Base-by-base conservation (phyloP, 495 filamentous ascomycete genomes). In the Talaromyces trachyspermus region DNA sequence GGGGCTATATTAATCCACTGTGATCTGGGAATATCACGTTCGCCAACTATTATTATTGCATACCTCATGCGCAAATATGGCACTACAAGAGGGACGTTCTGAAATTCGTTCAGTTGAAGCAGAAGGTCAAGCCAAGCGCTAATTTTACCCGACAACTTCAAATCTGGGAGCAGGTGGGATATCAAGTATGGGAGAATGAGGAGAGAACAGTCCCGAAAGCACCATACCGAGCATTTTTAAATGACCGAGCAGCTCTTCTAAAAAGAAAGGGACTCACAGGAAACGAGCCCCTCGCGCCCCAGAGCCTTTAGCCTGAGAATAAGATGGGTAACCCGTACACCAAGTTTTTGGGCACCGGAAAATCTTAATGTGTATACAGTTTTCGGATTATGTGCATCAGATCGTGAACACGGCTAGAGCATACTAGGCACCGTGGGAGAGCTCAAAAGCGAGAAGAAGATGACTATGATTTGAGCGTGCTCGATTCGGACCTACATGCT, bases 1-100 rank as follows among this genome's bases (percentile, higher is more conserved):
- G 50, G 52, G 41, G 50, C 54, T n/a, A 50, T 66, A 24, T 52
- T 66, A 22, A 48, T 67, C 20, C 66, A 70, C 52, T 65, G 65
- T 49, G 54, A 58, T 36, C 49, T 57, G 30, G 62, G 65, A 3
- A 56, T 64, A 26, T 70, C 65, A 45, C 66, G 63, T 23, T 65
- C 66, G 7, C 52, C 65, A 30, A 64, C 61, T 0, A 53, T 60
- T 18, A 53, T 64, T 6, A 56, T 64, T 22, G 60, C 60, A 8
- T 61, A 63, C 46, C 50, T 65, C 14, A 65, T 65, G 60, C 55
- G 61, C 22, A 62, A 54, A n/a, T 44, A 48, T 17, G 4, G 48
- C 35, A 41, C 37, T 35, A 23, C 6, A 6, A 4, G 29, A 9
- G 29, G 5, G 37, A 48, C 2, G 51, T 44, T 5, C 17, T 58